Percentiles rank a stretch among this genome's conserved stretches.
Evolutionary conservation across 441 rosid genomes (phyloP).

Genomic region (Pelargonium myrrhifolium): DNA sequence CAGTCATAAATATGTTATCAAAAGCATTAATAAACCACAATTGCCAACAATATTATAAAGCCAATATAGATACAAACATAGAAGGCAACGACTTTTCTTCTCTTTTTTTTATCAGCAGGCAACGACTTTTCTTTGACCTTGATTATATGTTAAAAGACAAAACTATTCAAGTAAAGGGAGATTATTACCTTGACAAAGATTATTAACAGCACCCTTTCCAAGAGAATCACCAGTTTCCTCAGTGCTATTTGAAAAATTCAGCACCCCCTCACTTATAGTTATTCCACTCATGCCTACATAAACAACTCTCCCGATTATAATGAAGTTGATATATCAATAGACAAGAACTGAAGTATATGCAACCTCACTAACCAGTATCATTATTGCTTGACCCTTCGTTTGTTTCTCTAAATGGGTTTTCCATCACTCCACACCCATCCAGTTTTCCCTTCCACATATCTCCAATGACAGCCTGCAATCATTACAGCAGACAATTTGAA

Average conservation of each 20-base stretch:
- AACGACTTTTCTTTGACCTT: not conserved
- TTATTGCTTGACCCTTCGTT: constrained; percentile 38
- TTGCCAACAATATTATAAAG: too few relatives aligned
- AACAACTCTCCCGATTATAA: not conserved
- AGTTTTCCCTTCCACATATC: constrained; percentile 71
- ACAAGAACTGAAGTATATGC: constrained; percentile 1
- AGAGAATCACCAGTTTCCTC: not conserved
- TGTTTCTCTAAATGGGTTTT: constrained; percentile 29
- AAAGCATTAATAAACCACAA: too few relatives aligned
- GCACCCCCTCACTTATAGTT: not conserved
- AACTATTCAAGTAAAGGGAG: not conserved
- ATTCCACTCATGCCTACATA: not conserved
- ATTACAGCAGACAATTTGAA: not conserved
- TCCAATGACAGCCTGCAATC: constrained; percentile 41
- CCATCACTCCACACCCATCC: constrained; percentile 44
- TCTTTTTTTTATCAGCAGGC: too few relatives aligned
- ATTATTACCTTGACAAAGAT: not conserved
- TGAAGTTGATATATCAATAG: not conserved
- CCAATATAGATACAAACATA: too few relatives aligned
- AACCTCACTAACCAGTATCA: constrained; percentile 29
- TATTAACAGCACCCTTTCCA: not conserved
- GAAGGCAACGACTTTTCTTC: too few relatives aligned
- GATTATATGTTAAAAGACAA: not conserved
- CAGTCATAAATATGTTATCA: too few relatives aligned
- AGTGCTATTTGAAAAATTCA: not conserved